Conservation (phyloP, 352 stramenopile species). For the Phytophthora fragariaefolia region DNA sequence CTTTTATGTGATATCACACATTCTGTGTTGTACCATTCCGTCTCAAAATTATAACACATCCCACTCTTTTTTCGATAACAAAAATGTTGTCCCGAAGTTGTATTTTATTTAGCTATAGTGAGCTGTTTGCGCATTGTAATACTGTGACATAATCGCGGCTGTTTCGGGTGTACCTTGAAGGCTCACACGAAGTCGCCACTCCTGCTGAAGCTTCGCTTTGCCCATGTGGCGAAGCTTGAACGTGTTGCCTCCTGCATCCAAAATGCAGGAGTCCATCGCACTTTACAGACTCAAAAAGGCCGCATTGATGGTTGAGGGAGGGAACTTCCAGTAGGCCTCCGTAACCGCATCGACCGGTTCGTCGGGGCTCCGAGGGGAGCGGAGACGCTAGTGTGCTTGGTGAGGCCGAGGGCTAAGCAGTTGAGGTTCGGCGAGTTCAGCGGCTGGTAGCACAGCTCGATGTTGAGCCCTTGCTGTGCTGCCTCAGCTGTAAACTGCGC, state of each 20-base stretch:
- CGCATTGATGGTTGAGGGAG: conserved; percentile 6
- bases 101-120: too few species aligned
- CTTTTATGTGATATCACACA: too few species aligned
- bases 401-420: conserved; percentile 3
- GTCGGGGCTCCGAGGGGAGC: neutral
- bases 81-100: too few species aligned
- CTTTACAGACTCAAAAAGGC: conserved; percentile 14
- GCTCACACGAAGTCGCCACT: neutral
- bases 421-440: conserved; percentile 15
- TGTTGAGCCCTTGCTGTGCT: neutral
- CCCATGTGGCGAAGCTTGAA: conserved; percentile 1
- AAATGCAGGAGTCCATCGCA: conserved; percentile 22
- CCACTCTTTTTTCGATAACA: too few species aligned
- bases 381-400: conserved; percentile 3
- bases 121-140: neutral
- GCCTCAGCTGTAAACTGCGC: neutral
- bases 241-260: conserved; percentile 2
- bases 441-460: conserved; percentile 9
- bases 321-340: conserved; percentile 10
- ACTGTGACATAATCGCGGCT: neutral
- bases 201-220: conserved; percentile 3
- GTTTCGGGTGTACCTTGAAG: neutral
- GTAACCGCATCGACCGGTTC: conserved; percentile 4
- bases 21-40: too few species aligned
- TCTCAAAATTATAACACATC: too few species aligned